Conservation (phyloP, 805 yeast species). For the Torulaspora microellipsoides region DNA sequence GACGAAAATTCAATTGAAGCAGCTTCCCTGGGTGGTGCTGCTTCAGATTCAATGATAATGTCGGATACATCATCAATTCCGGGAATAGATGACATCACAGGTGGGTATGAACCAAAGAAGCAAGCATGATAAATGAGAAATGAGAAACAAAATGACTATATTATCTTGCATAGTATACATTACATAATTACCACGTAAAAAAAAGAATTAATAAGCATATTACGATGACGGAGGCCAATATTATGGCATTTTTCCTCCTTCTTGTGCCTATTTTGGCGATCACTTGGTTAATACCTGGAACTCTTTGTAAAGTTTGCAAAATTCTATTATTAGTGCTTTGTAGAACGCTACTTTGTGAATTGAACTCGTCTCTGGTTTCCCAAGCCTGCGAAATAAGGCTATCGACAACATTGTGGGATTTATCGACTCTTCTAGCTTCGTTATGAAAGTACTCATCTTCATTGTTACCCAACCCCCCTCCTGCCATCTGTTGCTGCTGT, state of each 20-base stretch:
- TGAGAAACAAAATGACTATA: no score
- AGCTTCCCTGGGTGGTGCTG: slow-evolving; percentile 21
- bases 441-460: slow-evolving; percentile 73
- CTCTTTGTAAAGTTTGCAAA: slow-evolving; percentile 52
- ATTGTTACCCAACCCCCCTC: slow-evolving; percentile 24
- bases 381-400: slow-evolving; percentile 76
- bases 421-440: slow-evolving; percentile 70
- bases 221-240: slow-evolving; percentile 71
- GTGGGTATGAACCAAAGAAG: not conserved
- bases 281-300: slow-evolving; percentile 80
- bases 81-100: not conserved
- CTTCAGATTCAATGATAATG: slow-evolving; percentile 8
- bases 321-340: slow-evolving; percentile 60
- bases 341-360: slow-evolving; percentile 63
- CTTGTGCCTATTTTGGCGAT: slow-evolving; percentile 81
- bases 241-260: slow-evolving; percentile 79
- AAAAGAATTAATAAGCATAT: slow-evolving; percentile 67
- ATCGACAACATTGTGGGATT: slow-evolving; percentile 73
- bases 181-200: slow-evolving; percentile 39
- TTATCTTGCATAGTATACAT: not conserved
- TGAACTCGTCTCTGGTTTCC: slow-evolving; percentile 81
- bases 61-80: slow-evolving; percentile 16
- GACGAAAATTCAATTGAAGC: slow-evolving; percentile 27
- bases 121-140: not conserved
- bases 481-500: slow-evolving; percentile 30